Percentiles rank a stretch among this genome's conserved stretches.
phyloP scores from a whole-genome alignment of 1,284 basidiomycete species.

The Pseudomicrostroma phylloplanum region DNA sequence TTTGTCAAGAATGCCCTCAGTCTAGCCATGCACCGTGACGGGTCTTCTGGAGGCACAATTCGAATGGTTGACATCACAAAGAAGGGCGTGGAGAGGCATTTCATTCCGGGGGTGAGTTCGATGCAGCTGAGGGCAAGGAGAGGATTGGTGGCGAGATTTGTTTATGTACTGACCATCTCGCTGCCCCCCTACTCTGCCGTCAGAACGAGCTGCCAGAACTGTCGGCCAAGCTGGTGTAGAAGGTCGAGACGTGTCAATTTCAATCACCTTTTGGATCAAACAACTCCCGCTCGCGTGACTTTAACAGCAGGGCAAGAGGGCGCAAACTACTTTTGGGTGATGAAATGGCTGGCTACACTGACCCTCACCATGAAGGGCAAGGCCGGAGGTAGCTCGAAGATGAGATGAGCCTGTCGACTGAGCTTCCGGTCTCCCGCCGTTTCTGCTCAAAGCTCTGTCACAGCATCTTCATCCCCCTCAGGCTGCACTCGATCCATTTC shows the following conservation, averaged over 20 bases:
- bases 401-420: no score
- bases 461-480: no score
- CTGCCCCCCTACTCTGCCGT: not conserved
- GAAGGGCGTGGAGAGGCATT: slow-evolving; percentile 80
- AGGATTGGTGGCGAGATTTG: slow-evolving; percentile 72
- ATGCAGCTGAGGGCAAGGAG: slow-evolving; percentile 59
- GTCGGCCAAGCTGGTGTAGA: slow-evolving; percentile 13
- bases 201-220: slow-evolving; percentile 17
- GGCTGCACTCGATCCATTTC: not conserved
- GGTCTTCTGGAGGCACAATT: slow-evolving; percentile 94
- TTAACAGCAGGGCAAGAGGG: no score
- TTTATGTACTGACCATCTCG: not conserved
- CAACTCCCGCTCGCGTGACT: no score
- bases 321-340: no score
- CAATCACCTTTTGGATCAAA: no score
- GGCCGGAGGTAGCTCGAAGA: no score
- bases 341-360: no score
- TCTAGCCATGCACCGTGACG: slow-evolving; percentile 95
- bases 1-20: slow-evolving; percentile 94
- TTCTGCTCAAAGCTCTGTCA: no score
- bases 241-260: not conserved
- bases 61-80: slow-evolving; percentile 95
- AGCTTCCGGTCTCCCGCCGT: no score
- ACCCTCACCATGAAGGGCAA: no score
- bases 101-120: slow-evolving; percentile 69